Percentiles rank a stretch among this genome's conserved stretches.
phyloP scores from a whole-genome alignment of 1,284 basidiomycete species.

The Chalciporus sp. region DNA sequence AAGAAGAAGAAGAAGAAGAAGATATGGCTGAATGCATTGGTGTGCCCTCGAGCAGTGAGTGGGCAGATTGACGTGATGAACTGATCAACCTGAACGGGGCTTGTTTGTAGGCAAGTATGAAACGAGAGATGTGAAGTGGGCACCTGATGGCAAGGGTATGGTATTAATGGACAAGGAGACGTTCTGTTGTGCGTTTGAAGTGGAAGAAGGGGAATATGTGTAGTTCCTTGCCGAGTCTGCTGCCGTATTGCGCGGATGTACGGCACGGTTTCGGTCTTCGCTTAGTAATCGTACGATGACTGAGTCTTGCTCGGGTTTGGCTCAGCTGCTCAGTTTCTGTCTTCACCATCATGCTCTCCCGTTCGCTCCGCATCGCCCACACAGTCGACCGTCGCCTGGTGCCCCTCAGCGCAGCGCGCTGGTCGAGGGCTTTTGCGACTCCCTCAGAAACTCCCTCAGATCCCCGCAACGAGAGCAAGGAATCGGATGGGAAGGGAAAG shows the following conservation, averaged over 20 bases:
- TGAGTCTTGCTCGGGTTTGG: too few relatives aligned
- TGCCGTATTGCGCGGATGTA: background rate
- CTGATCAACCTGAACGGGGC: constrained; percentile 1
- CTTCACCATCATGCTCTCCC: constrained; percentile 28
- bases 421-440: constrained; percentile 44
- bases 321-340: background rate
- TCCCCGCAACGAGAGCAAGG: constrained; percentile 22
- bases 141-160: constrained; percentile 82
- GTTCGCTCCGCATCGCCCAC: constrained; percentile 32
- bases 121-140: constrained; percentile 69
- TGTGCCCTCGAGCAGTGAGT: constrained; percentile 75
- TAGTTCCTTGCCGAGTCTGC: background rate
- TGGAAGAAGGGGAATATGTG: constrained; percentile 44
- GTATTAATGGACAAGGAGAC: constrained; percentile 69
- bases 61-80: background rate
- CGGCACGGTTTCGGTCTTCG: constrained; percentile 29
- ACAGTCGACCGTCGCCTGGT: constrained; percentile 22
- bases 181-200: constrained; percentile 86
- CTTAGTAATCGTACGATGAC: constrained; percentile 3
- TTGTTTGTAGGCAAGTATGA: constrained; percentile 59
- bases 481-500: constrained; percentile 42
- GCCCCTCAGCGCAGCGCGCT: constrained; percentile 17
- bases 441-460: constrained; percentile 36
- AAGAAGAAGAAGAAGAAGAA: constrained; percentile 60
- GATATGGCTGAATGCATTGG: constrained; percentile 84